phyloP scores from a whole-genome alignment of 495 filamentous ascomycete genomes.

The Neurospora pannonica region DNA sequence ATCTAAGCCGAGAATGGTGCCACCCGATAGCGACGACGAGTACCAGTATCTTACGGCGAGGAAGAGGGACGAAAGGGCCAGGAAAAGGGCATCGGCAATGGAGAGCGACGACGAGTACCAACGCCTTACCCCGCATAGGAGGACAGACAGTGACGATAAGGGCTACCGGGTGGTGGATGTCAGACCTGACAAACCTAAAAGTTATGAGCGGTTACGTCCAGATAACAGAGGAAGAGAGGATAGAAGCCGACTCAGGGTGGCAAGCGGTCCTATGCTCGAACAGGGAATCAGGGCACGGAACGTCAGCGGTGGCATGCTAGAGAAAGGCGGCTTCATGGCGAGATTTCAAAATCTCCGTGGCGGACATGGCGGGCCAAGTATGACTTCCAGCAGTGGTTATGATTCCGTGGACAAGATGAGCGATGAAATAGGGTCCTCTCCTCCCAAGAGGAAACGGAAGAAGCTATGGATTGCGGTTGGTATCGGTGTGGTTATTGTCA shows the following conservation, averaged over 20 bases:
- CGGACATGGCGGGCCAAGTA: background rate
- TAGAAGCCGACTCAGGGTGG: background rate
- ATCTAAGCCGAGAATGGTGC: conserved; percentile 15
- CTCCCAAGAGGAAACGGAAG: background rate
- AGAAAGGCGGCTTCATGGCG: background rate
- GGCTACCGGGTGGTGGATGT: background rate
- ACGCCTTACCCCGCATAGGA: conserved; percentile 3
- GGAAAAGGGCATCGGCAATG: background rate
- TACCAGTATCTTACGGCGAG: conserved; percentile 7
- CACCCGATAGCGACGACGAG: conserved; percentile 18
- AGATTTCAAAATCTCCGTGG: background rate
- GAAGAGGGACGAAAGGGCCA: background rate
- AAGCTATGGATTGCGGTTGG: conserved; percentile 37
- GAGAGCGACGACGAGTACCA: conserved; percentile 20
- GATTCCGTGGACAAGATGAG: background rate
- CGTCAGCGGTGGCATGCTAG: background rate
- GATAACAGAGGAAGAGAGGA: background rate
- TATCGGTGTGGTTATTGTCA: conserved; percentile 46
- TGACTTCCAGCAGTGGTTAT: background rate
- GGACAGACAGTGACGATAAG: background rate
- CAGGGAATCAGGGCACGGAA: background rate
- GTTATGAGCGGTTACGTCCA: background rate
- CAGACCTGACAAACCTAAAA: background rate
- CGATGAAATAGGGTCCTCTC: background rate
- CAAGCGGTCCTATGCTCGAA: background rate